Percentiles rank a stretch among this genome's conserved stretches.
These are phyloP conservation scores for Cyphellophora attinorum DNA, from an alignment of 2,329 filamentous ascomycete genomes.

Conservation along the genomic window DNA sequence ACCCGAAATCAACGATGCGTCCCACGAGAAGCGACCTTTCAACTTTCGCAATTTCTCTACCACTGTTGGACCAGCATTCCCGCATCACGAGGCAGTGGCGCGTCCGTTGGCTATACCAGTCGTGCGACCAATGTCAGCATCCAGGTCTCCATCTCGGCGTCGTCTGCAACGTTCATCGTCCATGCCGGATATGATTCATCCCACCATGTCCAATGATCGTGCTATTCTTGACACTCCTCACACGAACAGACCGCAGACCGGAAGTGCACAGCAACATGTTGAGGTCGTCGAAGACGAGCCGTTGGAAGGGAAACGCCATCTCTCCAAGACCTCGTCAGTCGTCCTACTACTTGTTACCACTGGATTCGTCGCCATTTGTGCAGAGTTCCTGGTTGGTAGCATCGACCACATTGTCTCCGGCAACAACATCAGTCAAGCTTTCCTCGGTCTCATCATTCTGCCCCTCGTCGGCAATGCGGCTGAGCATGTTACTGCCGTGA, in stretches of 20 bases:
- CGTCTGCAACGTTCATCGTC: constrained; percentile 57
- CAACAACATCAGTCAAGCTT: constrained; percentile 50
- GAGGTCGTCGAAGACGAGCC: constrained; percentile 13
- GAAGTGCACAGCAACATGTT: not conserved
- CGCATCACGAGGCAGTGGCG: constrained; percentile 15
- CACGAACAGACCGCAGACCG: not conserved
- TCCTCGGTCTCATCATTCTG: constrained; percentile 62
- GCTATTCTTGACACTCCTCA: constrained; percentile 25
- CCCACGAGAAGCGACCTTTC: constrained; percentile 35
- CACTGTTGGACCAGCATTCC: constrained; percentile 13
- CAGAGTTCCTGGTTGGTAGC: constrained; percentile 60
- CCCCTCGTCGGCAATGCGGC: constrained; percentile 66
- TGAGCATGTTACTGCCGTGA: constrained; percentile 63
- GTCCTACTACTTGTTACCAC: constrained; percentile 56
- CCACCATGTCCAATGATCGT: constrained; percentile 11
- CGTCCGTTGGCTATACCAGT: constrained; percentile 14
- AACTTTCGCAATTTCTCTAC: constrained; percentile 49
- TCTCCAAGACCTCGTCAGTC: constrained; percentile 39
- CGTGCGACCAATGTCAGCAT: constrained; percentile 17
- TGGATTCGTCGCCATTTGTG: constrained; percentile 56
- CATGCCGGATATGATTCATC: constrained; percentile 58
- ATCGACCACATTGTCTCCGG: constrained; percentile 55
- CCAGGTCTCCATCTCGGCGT: constrained; percentile 34
- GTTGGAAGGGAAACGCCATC: constrained; percentile 20
- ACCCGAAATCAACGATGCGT: not conserved